Evolutionary conservation across 345 rosid species (phyloP).

Genomic region (thale cress (Arabidopsis thaliana)): TAIR10.1 NC_003075.7:16973501-16974000

Average conservation of each 20-base stretch:
- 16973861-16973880: background rate
- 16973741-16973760: background rate
- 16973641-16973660: background rate
- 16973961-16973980: slow-evolving; percentile 8
- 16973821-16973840: background rate
- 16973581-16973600: slow-evolving; percentile 8
- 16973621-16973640: background rate
- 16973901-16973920: background rate
- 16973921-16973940: background rate
- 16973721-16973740: background rate
- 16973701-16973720: background rate
- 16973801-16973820: background rate
- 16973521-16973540: slow-evolving; percentile 99
- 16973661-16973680: background rate
- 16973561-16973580: slow-evolving; percentile 50
- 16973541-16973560: slow-evolving; percentile 94
- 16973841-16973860: background rate
- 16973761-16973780: background rate
- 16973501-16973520: slow-evolving; percentile 95
- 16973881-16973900: background rate
- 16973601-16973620: background rate
- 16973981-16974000: slow-evolving; percentile 7
- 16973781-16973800: background rate
- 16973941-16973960: slow-evolving; percentile 4
- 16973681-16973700: background rate